phyloP scores from a whole-genome alignment of 1,139 yeast genomes.

The Pichia sp. region DNA sequence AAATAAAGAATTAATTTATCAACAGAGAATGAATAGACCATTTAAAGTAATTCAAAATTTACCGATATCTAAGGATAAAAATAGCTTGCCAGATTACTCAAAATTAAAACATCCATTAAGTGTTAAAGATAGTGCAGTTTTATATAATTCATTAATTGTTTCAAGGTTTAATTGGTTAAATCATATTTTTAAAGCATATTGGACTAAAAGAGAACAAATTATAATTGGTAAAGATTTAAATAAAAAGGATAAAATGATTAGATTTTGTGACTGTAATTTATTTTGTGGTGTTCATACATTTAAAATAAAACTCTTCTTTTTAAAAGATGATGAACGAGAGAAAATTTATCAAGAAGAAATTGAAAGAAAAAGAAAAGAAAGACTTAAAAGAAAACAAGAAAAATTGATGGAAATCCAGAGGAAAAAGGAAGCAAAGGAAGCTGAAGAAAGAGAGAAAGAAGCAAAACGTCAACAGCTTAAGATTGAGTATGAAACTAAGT shows the following conservation, averaged over 20 bases:
- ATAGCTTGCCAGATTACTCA: constrained; percentile 49
- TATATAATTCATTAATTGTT: constrained; percentile 64
- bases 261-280: constrained; percentile 70
- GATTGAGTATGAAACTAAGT: constrained; percentile 1
- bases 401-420: constrained; percentile 11
- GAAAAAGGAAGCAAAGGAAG: constrained; percentile 9
- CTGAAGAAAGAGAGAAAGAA: constrained; percentile 10
- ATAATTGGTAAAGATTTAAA: constrained; percentile 32
- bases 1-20: constrained; percentile 41
- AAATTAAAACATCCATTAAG: constrained; percentile 61
- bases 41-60: constrained; percentile 61
- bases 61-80: constrained; percentile 56
- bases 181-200: constrained; percentile 65
- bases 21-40: constrained; percentile 45
- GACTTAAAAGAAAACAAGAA: constrained; percentile 21
- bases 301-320: constrained; percentile 69
- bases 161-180: constrained; percentile 68
- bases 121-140: constrained; percentile 64
- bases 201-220: constrained; percentile 63
- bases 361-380: constrained; percentile 32
- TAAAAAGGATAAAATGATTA: constrained; percentile 77
- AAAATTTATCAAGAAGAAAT: constrained; percentile 33
- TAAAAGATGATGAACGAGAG: constrained; percentile 61
- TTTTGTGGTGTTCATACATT: constrained; percentile 79
- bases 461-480: not conserved